Percentiles rank a stretch among this genome's conserved stretches.
Conservation (phyloP, 805 yeast species). For the Metschnikowia dekortorum region DNA sequence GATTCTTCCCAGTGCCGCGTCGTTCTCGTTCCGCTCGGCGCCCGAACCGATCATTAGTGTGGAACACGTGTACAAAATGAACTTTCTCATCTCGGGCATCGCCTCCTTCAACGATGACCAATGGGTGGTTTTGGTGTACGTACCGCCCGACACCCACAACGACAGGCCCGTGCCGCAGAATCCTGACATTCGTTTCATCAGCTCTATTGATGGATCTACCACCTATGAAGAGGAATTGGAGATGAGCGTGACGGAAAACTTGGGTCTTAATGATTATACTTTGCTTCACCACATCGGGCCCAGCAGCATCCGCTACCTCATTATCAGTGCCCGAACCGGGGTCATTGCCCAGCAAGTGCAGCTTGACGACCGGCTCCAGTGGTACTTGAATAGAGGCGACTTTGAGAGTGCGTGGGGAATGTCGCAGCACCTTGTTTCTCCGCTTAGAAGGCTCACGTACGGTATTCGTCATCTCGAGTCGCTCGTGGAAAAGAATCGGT, state of each 20-base stretch:
- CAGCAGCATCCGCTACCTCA: slow-evolving; percentile 46
- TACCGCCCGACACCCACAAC: slow-evolving; percentile 31
- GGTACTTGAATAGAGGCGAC: slow-evolving; percentile 57
- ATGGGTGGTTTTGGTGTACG: slow-evolving; percentile 55
- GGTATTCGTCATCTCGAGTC: slow-evolving; percentile 56
- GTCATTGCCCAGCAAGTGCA: slow-evolving; percentile 71
- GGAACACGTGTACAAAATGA: slow-evolving; percentile 46
- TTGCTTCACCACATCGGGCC: slow-evolving; percentile 50
- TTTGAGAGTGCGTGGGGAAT: slow-evolving; percentile 76
- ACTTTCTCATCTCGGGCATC: slow-evolving; percentile 68
- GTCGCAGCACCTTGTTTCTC: slow-evolving; percentile 52
- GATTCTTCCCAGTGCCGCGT: slow-evolving; percentile 49
- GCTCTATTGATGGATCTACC: slow-evolving; percentile 63
- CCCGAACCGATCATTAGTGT: slow-evolving; percentile 43
- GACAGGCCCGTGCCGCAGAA: slow-evolving; percentile 31
- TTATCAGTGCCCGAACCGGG: slow-evolving; percentile 79
- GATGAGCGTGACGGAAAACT: slow-evolving; percentile 45
- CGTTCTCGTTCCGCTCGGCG: slow-evolving; percentile 45
- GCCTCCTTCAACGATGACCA: slow-evolving; percentile 71
- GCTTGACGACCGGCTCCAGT: slow-evolving; percentile 61
- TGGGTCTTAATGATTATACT: slow-evolving; percentile 80
- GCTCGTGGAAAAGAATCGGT: slow-evolving; percentile 40
- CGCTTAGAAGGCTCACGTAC: slow-evolving; percentile 47
- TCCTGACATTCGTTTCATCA: slow-evolving; percentile 74
- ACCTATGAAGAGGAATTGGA: slow-evolving; percentile 76